A percentile compares a stretch with the other conserved stretches of the same genome.
Evolutionary conservation across 106 monocot genomes (phyloP).

Genomic region (Gastrodia elata): DNA sequence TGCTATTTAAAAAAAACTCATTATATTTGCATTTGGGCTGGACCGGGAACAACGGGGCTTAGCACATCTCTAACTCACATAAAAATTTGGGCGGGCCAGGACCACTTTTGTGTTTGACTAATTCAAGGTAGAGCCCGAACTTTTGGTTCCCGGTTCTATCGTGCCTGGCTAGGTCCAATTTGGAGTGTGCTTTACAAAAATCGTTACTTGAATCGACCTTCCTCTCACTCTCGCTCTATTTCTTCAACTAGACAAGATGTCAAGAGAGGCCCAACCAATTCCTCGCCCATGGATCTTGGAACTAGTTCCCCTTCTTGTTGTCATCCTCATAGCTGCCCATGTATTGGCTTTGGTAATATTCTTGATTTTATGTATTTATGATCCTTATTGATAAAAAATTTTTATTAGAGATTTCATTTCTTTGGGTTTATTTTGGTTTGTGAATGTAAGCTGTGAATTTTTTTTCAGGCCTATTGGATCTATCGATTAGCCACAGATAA

Average conservation of each 20-base stretch:
- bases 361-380: background rate
- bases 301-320: conserved; percentile 28
- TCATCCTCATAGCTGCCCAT: conserved; percentile 54
- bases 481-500: conserved; percentile 54
- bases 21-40: too few species aligned
- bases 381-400: background rate
- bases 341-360: conserved; percentile 38
- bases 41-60: too few species aligned
- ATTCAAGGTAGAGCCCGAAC: too few species aligned
- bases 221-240: too few species aligned
- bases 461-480: conserved; percentile 55
- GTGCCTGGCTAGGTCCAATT: too few species aligned
- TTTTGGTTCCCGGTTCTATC: too few species aligned
- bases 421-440: background rate
- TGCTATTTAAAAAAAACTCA: too few species aligned
- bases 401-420: background rate
- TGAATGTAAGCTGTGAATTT: background rate
- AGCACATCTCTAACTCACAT: too few species aligned
- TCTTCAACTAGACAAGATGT: background rate
- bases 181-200: too few species aligned
- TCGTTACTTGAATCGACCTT: too few species aligned
- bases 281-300: conserved; percentile 31
- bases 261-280: conserved; percentile 6
- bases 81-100: too few species aligned
- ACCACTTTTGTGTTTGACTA: too few species aligned